Evolutionary conservation across 495 filamentous ascomycete genomes (phyloP).

Genomic region (Rostrohypoxylon terebratum): DNA sequence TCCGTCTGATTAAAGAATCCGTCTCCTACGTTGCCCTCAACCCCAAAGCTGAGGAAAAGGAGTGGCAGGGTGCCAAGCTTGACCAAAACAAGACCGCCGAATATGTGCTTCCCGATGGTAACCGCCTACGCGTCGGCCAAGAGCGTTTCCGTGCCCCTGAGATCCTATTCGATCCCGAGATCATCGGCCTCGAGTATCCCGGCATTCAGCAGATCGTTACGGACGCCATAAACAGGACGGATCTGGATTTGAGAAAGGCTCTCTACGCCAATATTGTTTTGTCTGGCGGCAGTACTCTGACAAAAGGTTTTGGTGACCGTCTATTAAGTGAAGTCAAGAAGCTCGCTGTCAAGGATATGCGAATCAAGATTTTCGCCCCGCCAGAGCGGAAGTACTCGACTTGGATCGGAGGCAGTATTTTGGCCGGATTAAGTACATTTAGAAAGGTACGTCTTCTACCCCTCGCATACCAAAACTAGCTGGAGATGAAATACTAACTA

Average conservation of each 20-base stretch:
- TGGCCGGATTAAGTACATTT: slow-evolving; percentile 97
- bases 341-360: slow-evolving; percentile 97
- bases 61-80: slow-evolving; percentile 78
- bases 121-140: slow-evolving; percentile 54
- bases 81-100: slow-evolving; percentile 79
- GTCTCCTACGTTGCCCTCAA: slow-evolving; percentile 91
- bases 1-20: slow-evolving; percentile 96
- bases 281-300: slow-evolving; percentile 91
- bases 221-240: slow-evolving; percentile 95
- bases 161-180: slow-evolving; percentile 96
- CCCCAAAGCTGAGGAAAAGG: slow-evolving; percentile 94
- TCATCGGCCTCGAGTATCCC: slow-evolving; percentile 96
- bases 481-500: slow-evolving; percentile 10
- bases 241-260: slow-evolving; percentile 93
- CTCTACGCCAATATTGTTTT: slow-evolving; percentile 97
- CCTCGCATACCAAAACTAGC: not conserved
- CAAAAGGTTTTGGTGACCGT: slow-evolving; percentile 91
- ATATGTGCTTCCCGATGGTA: slow-evolving; percentile 90
- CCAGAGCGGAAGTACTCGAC: slow-evolving; percentile 98
- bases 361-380: slow-evolving; percentile 97
- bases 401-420: slow-evolving; percentile 98
- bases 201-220: slow-evolving; percentile 98
- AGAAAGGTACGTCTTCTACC: slow-evolving; percentile 77
- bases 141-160: slow-evolving; percentile 97
- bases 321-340: slow-evolving; percentile 91